phyloP scores from a whole-genome alignment of 1,284 basidiomycete species.

The Amylostereum areolatum region DNA sequence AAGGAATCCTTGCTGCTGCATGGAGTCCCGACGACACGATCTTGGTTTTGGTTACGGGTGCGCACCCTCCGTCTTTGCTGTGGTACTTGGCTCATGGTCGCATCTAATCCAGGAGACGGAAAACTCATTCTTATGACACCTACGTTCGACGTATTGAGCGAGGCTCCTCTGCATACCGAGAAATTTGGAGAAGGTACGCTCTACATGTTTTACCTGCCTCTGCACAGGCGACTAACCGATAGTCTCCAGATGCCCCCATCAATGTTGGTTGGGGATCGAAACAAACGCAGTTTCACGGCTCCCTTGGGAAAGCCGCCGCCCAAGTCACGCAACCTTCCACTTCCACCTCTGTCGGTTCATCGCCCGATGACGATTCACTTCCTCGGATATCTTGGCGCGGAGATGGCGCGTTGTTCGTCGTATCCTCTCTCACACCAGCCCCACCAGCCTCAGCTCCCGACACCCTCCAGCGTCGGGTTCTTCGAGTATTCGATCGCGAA shows the following conservation, averaged over 20 bases:
- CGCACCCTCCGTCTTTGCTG: constrained; percentile 9
- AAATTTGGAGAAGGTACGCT: constrained; percentile 81
- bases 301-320: constrained; percentile 85
- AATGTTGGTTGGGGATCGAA: constrained; percentile 98
- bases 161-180: constrained; percentile 62
- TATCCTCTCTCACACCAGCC: constrained; percentile 60
- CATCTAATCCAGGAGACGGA: constrained; percentile 48
- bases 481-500: constrained; percentile 81
- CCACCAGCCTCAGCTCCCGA: not conserved
- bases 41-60: constrained; percentile 75
- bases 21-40: constrained; percentile 93
- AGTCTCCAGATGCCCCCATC: constrained; percentile 70
- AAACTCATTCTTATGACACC: constrained; percentile 88
- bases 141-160: constrained; percentile 84
- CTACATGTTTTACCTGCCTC: not conserved
- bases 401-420: constrained; percentile 84
- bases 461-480: constrained; percentile 37
- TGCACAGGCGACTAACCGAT: not conserved
- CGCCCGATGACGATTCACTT: constrained; percentile 67
- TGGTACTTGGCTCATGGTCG: not conserved
- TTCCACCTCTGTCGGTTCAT: constrained; percentile 35
- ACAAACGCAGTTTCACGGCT: constrained; percentile 96
- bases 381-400: constrained; percentile 91
- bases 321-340: constrained; percentile 40
- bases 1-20: constrained; percentile 74